Base-by-base conservation (phyloP, 2,329 filamentous ascomycete species). In the Thielaviopsis punctulata region DNA sequence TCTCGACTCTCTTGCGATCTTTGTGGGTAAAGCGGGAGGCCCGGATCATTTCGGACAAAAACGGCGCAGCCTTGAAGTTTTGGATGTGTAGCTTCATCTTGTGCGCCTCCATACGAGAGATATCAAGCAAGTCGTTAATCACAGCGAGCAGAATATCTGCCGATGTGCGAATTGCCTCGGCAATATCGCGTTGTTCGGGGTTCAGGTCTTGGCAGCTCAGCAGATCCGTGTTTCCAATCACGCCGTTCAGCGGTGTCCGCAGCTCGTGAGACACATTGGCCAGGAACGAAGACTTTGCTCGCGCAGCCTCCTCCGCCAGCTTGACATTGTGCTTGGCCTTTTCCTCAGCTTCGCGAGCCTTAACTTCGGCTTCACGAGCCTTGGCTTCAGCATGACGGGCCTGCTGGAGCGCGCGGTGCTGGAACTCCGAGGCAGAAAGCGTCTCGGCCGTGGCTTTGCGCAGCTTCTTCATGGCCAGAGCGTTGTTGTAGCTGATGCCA, bases 41-140 rank as follows among this genome's bases (percentile, higher is more conserved):
- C 24, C 79, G 70, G 15, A 83, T 77, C 10, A 82, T 78, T 60
- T 82, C 79, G 3, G 76, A 72, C 36, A 83, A 73, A 74, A 82
- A 80, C 61, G 81, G 78, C 58, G 77, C 73, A 0, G 79, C 77
- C 57, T 80, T 82, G 65, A 82, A 82, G 7, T 77, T 77, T 52
- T 80, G 80, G 55, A 81, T 74, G 62, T 86, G 86, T 1, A 89
- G 76, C 62, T 92, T 87, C 69, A 94, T 81, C 63, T 87, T 83
- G 59, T 89, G 86, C 2, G 84, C 86, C 63, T 94, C 87, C 69
- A 92, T 87, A 65, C 94, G 93, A 24, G 88, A 95, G 63, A 95
- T 93, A 65, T 96, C 90, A 4, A 95, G 72, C 51, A 95, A 95
- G 62, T 96, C 90, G 62, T 95, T 95, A 68, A 95, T 95, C 47